A percentile compares a stretch with the other conserved stretches of the same genome.
These are phyloP conservation scores for Eremomyces bilateralis DNA, from an alignment of 495 filamentous ascomycete genomes.

Conservation along the genomic window DNA sequence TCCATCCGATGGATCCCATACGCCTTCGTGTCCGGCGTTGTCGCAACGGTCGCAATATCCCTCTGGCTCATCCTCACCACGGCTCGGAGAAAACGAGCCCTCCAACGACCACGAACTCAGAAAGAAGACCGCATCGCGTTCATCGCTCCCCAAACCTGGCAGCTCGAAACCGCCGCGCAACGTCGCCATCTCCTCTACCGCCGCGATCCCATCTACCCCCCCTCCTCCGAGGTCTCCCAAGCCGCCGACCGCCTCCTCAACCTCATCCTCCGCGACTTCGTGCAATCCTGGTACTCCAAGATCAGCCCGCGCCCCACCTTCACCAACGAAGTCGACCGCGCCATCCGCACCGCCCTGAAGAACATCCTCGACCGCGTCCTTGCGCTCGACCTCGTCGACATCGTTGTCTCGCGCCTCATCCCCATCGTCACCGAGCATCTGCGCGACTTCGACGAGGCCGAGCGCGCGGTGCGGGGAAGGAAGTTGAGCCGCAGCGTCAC, in stretches of 20 bases:
- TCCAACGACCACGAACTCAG: slow-evolving; percentile 9
- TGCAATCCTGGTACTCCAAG: slow-evolving; percentile 67
- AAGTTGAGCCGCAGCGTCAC: slow-evolving; percentile 77
- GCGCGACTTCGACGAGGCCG: slow-evolving; percentile 75
- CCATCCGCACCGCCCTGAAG: slow-evolving; percentile 51
- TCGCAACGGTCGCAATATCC: slow-evolving; percentile 29
- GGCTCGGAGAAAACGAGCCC: slow-evolving; percentile 28
- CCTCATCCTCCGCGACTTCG: slow-evolving; percentile 61
- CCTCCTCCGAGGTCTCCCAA: slow-evolving; percentile 59
- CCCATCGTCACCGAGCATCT: slow-evolving; percentile 85
- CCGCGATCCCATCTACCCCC: slow-evolving; percentile 43
- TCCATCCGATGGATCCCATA: slow-evolving; percentile 58
- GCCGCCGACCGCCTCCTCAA: slow-evolving; percentile 62
- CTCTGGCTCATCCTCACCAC: slow-evolving; percentile 36
- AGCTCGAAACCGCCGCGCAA: slow-evolving; percentile 39
- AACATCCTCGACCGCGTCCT: slow-evolving; percentile 46
- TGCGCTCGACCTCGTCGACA: slow-evolving; percentile 54
- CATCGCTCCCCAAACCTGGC: slow-evolving; percentile 40
- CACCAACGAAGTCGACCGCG: slow-evolving; percentile 60
- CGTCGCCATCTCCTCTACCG: slow-evolving; percentile 22
- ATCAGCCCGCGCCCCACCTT: slow-evolving; percentile 71
- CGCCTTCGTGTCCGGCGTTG: slow-evolving; percentile 46
- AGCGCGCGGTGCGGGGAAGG: slow-evolving; percentile 65
- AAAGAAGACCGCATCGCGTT: slow-evolving; percentile 31
- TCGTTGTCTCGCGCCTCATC: slow-evolving; percentile 59